A percentile compares a stretch with the other conserved stretches of the same genome.
These are phyloP conservation scores for Acer negundo DNA, from an alignment of 345 rosid genomes.

Conservation along the genomic window DNA sequence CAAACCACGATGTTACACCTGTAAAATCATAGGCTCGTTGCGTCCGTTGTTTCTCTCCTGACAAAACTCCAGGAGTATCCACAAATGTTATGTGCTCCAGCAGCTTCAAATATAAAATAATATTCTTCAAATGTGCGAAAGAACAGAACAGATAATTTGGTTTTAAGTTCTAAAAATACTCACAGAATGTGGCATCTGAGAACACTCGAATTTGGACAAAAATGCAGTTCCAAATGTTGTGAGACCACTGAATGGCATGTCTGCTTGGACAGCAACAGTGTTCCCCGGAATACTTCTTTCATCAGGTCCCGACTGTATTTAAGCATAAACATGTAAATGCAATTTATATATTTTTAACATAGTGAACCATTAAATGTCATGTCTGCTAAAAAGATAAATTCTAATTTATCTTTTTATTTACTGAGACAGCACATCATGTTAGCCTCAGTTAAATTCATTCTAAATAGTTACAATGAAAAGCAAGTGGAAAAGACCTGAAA, in stretches of 20 bases:
- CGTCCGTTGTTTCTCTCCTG: conserved; percentile 92
- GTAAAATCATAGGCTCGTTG: conserved; percentile 91
- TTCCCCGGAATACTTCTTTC: conserved; percentile 98
- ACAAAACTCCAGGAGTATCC: conserved; percentile 95
- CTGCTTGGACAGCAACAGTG: conserved; percentile 92
- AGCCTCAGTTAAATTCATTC: not conserved
- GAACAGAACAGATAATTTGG: conserved; percentile 9
- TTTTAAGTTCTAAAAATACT: conserved; percentile 25
- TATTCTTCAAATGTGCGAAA: conserved; percentile 18
- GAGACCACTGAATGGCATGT: conserved; percentile 94
- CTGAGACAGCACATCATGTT: not conserved
- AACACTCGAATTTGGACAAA: conserved; percentile 92
- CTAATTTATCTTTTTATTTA: not conserved
- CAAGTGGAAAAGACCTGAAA: not conserved
- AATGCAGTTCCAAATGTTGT: conserved; percentile 92
- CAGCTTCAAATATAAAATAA: conserved; percentile 51
- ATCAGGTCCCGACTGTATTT: conserved; percentile 82
- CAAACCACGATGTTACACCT: conserved; percentile 97
- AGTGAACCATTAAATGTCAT: not conserved
- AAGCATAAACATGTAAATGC: conserved; percentile 17
- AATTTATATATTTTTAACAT: not conserved
- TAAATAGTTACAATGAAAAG: not conserved
- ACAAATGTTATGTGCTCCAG: conserved; percentile 90
- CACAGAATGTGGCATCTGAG: conserved; percentile 97
- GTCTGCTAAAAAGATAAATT: not conserved